A percentile compares a stretch with the other conserved stretches of the same genome.
phyloP scores from a whole-genome alignment of 2,329 filamentous ascomycete genomes.

The Colletotrichum spaethianum region DNA sequence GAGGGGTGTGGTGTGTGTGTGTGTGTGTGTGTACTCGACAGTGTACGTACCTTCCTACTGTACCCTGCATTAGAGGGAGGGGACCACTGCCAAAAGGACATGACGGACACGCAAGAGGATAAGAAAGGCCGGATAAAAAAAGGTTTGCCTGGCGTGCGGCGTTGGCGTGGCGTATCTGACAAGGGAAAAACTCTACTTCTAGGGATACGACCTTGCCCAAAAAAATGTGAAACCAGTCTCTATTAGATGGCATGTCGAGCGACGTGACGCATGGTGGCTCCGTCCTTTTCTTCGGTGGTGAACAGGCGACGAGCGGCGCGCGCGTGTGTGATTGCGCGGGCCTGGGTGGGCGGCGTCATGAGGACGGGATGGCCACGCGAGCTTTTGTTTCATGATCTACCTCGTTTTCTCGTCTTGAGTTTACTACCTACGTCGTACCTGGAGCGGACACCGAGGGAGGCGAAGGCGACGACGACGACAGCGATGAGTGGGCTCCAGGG shows the following conservation, averaged over 20 bases:
- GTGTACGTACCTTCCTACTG: not conserved
- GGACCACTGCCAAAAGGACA: not conserved
- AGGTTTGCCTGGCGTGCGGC: slow-evolving; percentile 25
- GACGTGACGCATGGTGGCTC: not conserved
- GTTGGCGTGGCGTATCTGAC: slow-evolving; percentile 33
- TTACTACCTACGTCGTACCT: not conserved
- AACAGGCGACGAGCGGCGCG: not conserved
- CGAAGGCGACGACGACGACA: not conserved
- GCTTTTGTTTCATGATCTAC: slow-evolving; percentile 37
- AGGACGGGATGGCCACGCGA: slow-evolving; percentile 12
- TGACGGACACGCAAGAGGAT: not conserved
- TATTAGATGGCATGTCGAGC: slow-evolving; percentile 28
- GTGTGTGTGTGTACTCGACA: not conserved
- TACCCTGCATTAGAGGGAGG: not conserved
- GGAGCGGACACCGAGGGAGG: slow-evolving; percentile 1
- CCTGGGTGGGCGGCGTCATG: not conserved
- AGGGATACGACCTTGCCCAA: not conserved
- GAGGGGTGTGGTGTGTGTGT: not conserved
- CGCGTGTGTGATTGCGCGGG: not conserved
- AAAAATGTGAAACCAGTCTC: slow-evolving; percentile 40
- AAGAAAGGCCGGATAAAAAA: slow-evolving; percentile 37
- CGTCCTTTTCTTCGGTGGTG: not conserved
- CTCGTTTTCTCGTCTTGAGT: slow-evolving; percentile 6
- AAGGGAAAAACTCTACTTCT: slow-evolving; percentile 2
- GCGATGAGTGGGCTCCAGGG: not conserved